A percentile compares a stretch with the other conserved stretches of the same genome.
Conservation (phyloP, 2,329 filamentous ascomycete species). For the Neonectria coccinea region DNA sequence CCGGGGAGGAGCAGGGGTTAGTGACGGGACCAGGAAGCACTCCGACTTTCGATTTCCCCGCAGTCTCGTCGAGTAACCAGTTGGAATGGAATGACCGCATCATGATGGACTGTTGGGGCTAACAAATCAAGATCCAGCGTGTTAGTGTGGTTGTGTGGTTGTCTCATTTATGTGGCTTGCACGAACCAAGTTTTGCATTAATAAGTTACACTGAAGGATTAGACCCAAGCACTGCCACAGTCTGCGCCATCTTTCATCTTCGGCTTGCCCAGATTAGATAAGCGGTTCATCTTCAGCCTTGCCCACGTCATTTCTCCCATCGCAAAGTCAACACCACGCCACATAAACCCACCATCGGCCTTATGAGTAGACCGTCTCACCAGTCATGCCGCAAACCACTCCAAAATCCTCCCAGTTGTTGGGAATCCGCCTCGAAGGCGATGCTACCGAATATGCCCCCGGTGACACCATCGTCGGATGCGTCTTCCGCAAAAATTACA, state of each 20-base stretch:
- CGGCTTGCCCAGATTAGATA: neutral
- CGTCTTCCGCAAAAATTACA: conserved; percentile 36
- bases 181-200: too few species aligned
- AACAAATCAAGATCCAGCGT: too few species aligned
- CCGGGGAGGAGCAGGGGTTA: neutral
- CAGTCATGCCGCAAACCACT: conserved; percentile 21
- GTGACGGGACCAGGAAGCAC: neutral
- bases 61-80: neutral
- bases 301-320: neutral
- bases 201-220: too few species aligned
- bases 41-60: neutral
- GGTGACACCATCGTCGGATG: conserved; percentile 47
- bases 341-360: neutral
- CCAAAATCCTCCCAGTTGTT: neutral
- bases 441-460: conserved; percentile 19
- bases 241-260: too few species aligned
- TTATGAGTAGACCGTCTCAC: too few species aligned
- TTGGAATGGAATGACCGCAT: neutral
- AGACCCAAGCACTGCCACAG: too few species aligned
- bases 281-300: neutral
- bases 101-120: neutral
- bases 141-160: too few species aligned
- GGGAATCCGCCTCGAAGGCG: conserved; percentile 30
- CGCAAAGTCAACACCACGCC: neutral
- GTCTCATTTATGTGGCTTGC: too few species aligned